A percentile compares a stretch with the other conserved stretches of the same genome.
These are phyloP conservation scores for Arabidopsis lyrata DNA, from an alignment of 441 rosid species.

Conservation along the genomic window DNA sequence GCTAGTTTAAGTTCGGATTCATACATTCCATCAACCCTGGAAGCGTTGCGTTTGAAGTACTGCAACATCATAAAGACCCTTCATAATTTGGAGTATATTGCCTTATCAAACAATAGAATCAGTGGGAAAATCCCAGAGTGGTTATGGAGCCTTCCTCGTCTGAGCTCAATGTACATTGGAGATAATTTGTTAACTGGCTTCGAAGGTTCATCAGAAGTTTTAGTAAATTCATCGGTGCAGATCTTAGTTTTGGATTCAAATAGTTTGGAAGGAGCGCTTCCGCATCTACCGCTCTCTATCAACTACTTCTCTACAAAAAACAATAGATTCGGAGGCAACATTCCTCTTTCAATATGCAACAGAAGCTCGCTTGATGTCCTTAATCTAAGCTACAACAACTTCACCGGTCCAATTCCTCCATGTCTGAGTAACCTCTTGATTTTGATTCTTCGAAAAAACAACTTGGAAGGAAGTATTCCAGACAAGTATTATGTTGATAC, in stretches of 20 bases:
- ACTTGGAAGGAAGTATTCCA: slow-evolving; percentile 18
- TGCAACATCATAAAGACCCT: neutral
- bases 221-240: neutral
- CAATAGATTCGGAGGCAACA: neutral
- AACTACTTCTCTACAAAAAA: neutral
- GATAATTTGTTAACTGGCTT: neutral
- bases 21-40: neutral
- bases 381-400: slow-evolving; percentile 33
- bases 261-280: slow-evolving; percentile 1
- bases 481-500: neutral
- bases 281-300: slow-evolving; percentile 8
- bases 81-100: neutral
- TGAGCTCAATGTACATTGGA: neutral
- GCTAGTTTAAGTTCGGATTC: neutral
- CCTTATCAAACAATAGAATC: neutral
- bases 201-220: neutral
- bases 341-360: slow-evolving; percentile 9
- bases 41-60: neutral
- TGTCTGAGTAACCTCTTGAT: neutral
- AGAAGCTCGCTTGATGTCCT: slow-evolving; percentile 13
- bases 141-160: slow-evolving; percentile 1
- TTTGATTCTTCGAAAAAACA: neutral
- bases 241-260: neutral
- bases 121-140: neutral
- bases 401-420: slow-evolving; percentile 25